Conservation (phyloP, 2,329 filamentous ascomycete genomes). For the Massarina eburnea region DNA sequence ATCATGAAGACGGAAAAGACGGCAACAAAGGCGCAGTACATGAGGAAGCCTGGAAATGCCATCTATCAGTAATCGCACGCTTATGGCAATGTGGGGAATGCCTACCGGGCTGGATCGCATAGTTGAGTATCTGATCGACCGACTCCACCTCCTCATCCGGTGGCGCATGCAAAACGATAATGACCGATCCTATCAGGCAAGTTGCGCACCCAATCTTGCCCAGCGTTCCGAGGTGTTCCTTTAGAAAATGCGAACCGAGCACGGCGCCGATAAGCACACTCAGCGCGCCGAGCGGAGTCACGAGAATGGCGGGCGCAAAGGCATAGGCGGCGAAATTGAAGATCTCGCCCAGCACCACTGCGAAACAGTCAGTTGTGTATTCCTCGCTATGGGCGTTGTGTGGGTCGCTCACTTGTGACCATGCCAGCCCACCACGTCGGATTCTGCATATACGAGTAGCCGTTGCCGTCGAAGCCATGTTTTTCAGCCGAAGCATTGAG, state of each 20-base stretch:
- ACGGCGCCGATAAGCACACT: constrained; percentile 94
- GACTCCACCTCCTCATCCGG: constrained; percentile 89
- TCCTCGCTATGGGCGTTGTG: background rate
- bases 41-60: constrained; percentile 71
- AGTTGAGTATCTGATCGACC: constrained; percentile 87
- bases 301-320: constrained; percentile 96
- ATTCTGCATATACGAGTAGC: constrained; percentile 89
- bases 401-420: constrained; percentile 71
- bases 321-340: constrained; percentile 98
- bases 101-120: constrained; percentile 86
- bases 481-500: constrained; percentile 86
- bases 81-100: constrained; percentile 18
- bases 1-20: constrained; percentile 93
- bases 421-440: constrained; percentile 99
- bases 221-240: constrained; percentile 84
- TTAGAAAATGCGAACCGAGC: constrained; percentile 88
- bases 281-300: constrained; percentile 90
- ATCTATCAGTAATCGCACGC: constrained; percentile 11
- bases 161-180: constrained; percentile 96
- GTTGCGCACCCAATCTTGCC: constrained; percentile 95
- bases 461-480: constrained; percentile 96
- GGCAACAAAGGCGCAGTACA: constrained; percentile 79
- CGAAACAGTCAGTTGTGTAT: constrained; percentile 16
- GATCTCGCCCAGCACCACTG: constrained; percentile 89
- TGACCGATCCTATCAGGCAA: constrained; percentile 92